A percentile compares a stretch with the other conserved stretches of the same genome.
These are phyloP conservation scores for Metarhizium humberi DNA, from an alignment of 2,329 filamentous ascomycete genomes.

Conservation along the genomic window DNA sequence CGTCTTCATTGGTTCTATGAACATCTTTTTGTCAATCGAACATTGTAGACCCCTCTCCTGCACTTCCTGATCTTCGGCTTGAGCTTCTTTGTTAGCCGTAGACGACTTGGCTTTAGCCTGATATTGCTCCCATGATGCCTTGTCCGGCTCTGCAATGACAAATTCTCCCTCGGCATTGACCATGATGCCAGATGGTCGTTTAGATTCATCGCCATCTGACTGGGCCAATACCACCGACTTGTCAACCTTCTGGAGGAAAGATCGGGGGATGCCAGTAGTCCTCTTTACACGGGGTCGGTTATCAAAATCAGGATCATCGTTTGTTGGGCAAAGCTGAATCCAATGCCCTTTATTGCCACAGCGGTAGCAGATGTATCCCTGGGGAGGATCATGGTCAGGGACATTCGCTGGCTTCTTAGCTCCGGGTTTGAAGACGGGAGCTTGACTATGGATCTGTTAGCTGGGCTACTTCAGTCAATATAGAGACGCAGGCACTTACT, in stretches of 20 bases:
- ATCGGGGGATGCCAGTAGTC: conserved; percentile 92
- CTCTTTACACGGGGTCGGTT: conserved; percentile 88
- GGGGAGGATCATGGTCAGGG: conserved; percentile 86
- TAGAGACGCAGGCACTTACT: conserved; percentile 38
- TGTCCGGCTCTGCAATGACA: conserved; percentile 92
- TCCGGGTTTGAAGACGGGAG: conserved; percentile 50
- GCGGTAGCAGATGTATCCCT: conserved; percentile 91
- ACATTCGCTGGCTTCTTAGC: conserved; percentile 63
- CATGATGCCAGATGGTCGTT: conserved; percentile 86
- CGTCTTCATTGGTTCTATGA: conserved; percentile 97
- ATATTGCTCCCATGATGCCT: conserved; percentile 92
- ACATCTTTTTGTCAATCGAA: conserved; percentile 94
- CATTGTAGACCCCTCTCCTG: conserved; percentile 85
- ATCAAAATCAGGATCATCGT: conserved; percentile 93
- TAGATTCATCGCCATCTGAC: conserved; percentile 71
- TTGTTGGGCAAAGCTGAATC: conserved; percentile 98
- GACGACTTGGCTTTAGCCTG: conserved; percentile 89
- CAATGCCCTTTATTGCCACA: conserved; percentile 98
- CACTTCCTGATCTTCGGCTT: conserved; percentile 74
- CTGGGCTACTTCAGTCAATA: neutral
- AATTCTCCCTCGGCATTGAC: conserved; percentile 96
- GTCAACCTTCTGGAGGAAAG: conserved; percentile 90
- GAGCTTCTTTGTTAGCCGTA: conserved; percentile 68
- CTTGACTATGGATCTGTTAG: conserved; percentile 42
- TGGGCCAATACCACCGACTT: conserved; percentile 71